phyloP scores from a whole-genome alignment of 805 yeast genomes.

The Candida orba region DNA sequence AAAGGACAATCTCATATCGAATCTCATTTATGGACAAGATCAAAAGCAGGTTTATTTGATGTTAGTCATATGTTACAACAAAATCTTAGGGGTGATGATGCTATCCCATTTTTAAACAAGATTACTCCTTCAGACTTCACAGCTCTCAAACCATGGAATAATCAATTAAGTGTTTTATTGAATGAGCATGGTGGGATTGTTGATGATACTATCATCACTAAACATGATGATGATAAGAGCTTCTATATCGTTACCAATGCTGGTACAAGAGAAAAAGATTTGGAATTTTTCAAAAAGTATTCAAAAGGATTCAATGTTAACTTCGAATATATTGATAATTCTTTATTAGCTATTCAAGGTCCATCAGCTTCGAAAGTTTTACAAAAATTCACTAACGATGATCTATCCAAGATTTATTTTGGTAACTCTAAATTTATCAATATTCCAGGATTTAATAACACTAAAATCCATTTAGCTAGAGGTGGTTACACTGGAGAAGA shows the following conservation, averaged over 20 bases:
- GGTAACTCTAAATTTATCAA: slow-evolving; percentile 44
- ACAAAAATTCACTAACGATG: slow-evolving; percentile 52
- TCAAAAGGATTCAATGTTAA: slow-evolving; percentile 28
- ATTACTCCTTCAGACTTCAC: slow-evolving; percentile 84
- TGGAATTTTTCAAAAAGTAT: slow-evolving; percentile 52
- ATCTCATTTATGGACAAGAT: slow-evolving; percentile 91
- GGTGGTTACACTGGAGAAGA: slow-evolving; percentile 99
- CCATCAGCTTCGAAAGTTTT: slow-evolving; percentile 71
- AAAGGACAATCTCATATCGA: slow-evolving; percentile 81
- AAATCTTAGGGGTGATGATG: slow-evolving; percentile 58
- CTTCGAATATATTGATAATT: slow-evolving; percentile 53
- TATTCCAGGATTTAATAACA: slow-evolving; percentile 28
- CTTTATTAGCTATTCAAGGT: slow-evolving; percentile 88
- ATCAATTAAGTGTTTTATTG: slow-evolving; percentile 72
- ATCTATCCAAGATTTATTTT: slow-evolving; percentile 59
- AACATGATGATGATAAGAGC: slow-evolving; percentile 51
- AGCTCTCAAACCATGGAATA: slow-evolving; percentile 46
- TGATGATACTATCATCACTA: slow-evolving; percentile 88
- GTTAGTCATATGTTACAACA: slow-evolving; percentile 98
- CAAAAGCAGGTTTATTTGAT: slow-evolving; percentile 84
- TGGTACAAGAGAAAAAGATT: slow-evolving; percentile 82
- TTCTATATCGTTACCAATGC: slow-evolving; percentile 94
- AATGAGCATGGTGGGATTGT: slow-evolving; percentile 78
- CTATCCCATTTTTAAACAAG: slow-evolving; percentile 61
- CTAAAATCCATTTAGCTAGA: slow-evolving; percentile 72